Conservation (phyloP, 345 rosid species). For the Clarkia xantiana region DNA sequence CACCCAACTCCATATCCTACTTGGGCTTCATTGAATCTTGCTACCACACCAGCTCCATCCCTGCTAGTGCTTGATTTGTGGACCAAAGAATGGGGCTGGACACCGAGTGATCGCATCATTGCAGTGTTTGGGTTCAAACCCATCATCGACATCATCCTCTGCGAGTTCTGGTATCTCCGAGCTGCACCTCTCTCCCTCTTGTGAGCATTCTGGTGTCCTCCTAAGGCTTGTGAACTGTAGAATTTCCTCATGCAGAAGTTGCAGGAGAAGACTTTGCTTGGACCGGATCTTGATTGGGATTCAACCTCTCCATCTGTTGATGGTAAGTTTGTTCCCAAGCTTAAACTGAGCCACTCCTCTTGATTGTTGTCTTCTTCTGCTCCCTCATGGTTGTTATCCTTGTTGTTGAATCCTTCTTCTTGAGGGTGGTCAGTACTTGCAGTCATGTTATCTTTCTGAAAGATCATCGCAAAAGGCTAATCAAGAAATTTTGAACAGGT, state of each 20-base stretch:
- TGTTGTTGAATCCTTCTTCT: constrained; percentile 10
- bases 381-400: constrained; percentile 13
- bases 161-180: constrained; percentile 38
- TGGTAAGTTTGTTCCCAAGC: constrained; percentile 28
- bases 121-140: constrained; percentile 21
- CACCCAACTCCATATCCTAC: constrained; percentile 21
- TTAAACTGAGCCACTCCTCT: constrained; percentile 53
- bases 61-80: constrained; percentile 32
- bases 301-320: constrained; percentile 29
- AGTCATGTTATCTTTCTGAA: constrained; percentile 18
- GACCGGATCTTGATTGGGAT: constrained; percentile 17
- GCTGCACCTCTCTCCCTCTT: constrained; percentile 64
- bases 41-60: constrained; percentile 28
- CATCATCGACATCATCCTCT: constrained; percentile 40
- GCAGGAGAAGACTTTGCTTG: constrained; percentile 46
- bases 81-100: constrained; percentile 40
- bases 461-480: constrained; percentile 22
- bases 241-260: constrained; percentile 68
- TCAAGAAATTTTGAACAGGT: constrained; percentile 1
- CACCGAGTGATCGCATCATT: constrained; percentile 38
- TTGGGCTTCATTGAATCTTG: constrained; percentile 27
- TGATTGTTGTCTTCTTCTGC: constrained; percentile 14
- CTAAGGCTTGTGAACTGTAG: constrained; percentile 63
- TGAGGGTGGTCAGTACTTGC: constrained; percentile 15
- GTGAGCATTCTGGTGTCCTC: constrained; percentile 83